Evolutionary conservation across 257 asterid genomes (phyloP), one percentile per base, ranked within the genome.

Genomic region (Buddleja alternifolia): DNA sequence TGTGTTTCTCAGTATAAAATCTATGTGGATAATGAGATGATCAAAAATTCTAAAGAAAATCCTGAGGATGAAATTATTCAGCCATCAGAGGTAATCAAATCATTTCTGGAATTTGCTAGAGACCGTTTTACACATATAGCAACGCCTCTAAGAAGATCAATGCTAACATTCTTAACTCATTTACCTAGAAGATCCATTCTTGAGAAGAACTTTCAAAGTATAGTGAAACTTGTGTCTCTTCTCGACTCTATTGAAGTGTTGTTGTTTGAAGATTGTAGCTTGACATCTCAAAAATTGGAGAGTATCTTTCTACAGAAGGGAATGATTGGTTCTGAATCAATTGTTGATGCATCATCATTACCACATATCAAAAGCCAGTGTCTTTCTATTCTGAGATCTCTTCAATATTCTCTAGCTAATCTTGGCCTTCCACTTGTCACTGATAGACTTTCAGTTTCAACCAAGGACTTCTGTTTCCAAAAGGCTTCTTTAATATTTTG

Each of bases 401-500:
- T 84, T 53, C 73, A 3, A 10, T 39, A n/a, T 32, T 84, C 82
- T 48, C 71, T 84, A 0, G 59, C n/a, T 34, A 39, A 9, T 29
- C 75, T 81, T 25, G n/a, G 29, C 63, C 78, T 83, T 58, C 88
- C 85, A 17, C 17, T 15, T 39, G 23, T n/a, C n/a, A n/a, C n/a
- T n/a, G n/a, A n/a, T n/a, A n/a, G n/a, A n/a, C n/a, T n/a, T n/a
- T n/a, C n/a, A n/a, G n/a, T n/a, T 16, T 17, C 46, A 10, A 21
- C 71, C 8, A 25, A 5, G 14, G 78, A 77, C 8, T 84, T 82
- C 19, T 84, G 89, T 76, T 78, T 74, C 58, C 40, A 45, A 44
- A 75, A 53, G 37, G 83, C 94, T 48, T 59, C 84, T n/a, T 42
- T 84, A 56, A 60, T 84, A 36, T 87, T 87, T 42, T 84, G 90